These are phyloP conservation scores for Arabidopsis lyrata DNA, from an alignment of 441 rosid genomes.

Conservation along the genomic window DNA sequence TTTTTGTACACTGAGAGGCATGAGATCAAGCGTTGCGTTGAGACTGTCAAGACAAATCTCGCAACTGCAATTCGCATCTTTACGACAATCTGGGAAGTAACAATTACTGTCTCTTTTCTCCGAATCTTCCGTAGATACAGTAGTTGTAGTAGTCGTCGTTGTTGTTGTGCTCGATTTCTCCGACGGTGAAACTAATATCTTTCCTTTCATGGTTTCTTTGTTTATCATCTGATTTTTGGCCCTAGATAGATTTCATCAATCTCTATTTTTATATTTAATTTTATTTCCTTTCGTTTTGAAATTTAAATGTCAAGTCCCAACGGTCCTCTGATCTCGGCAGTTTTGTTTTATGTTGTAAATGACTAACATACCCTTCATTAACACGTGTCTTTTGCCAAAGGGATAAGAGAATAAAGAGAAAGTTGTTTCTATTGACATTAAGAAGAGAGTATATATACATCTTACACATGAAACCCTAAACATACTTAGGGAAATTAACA, in stretches of 20 bases:
- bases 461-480: no score
- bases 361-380: not conserved
- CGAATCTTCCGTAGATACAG: slow-evolving; percentile 50
- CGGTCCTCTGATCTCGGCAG: slow-evolving; percentile 31
- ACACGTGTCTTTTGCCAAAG: no score
- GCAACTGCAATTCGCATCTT: slow-evolving; percentile 88
- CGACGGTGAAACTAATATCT: slow-evolving; percentile 47
- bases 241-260: not conserved
- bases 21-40: slow-evolving; percentile 89
- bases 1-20: slow-evolving; percentile 68
- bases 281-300: not conserved
- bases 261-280: not conserved
- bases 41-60: slow-evolving; percentile 83
- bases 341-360: not conserved
- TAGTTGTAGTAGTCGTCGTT: not conserved
- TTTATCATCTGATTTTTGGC: not conserved
- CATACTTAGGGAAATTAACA: no score
- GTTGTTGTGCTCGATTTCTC: slow-evolving; percentile 48
- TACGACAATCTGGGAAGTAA: slow-evolving; percentile 88
- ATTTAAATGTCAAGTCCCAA: slow-evolving; percentile 39
- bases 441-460: no score
- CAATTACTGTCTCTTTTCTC: slow-evolving; percentile 64
- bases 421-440: no score
- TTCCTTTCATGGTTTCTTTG: slow-evolving; percentile 49
- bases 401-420: no score